phyloP scores from a whole-genome alignment of 805 yeast species.

The Saccharomycopsis sp. region DNA sequence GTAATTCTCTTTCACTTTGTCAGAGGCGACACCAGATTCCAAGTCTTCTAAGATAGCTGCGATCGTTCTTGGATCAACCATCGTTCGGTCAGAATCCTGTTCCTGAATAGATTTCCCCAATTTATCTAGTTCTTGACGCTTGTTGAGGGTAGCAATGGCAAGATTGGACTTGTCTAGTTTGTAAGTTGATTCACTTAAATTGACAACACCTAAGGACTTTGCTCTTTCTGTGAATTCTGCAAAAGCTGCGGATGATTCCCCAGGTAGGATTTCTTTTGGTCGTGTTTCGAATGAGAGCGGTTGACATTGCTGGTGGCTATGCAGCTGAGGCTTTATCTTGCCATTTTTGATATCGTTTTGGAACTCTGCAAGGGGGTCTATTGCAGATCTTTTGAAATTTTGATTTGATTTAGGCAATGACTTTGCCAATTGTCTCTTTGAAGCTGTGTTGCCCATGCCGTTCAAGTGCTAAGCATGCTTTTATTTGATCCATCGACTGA shows the following conservation, averaged over 20 bases:
- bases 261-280: conserved; percentile 4
- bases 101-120: conserved; percentile 10
- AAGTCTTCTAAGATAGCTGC: conserved; percentile 16
- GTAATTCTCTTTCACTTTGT: conserved; percentile 7
- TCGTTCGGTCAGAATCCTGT: conserved; percentile 4
- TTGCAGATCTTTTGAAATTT: conserved; percentile 7
- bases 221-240: conserved; percentile 11
- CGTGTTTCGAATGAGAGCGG: not conserved
- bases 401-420: conserved; percentile 3
- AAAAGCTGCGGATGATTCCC: no score
- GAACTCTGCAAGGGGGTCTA: conserved; percentile 9
- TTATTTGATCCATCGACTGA: no score
- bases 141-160: conserved; percentile 17
- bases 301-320: not conserved
- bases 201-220: conserved; percentile 18
- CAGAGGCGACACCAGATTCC: conserved; percentile 8
- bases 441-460: conserved; percentile 20
- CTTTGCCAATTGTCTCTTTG: conserved; percentile 16
- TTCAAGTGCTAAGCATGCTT: not conserved
- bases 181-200: conserved; percentile 7
- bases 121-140: conserved; percentile 9
- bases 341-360: conserved; percentile 3
- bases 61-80: conserved; percentile 20
- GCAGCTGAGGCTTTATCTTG: not conserved
- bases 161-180: conserved; percentile 14